Evolutionary conservation across 148 eudicot species (phyloP).

Genomic region (Nepenthes gracilis): DNA sequence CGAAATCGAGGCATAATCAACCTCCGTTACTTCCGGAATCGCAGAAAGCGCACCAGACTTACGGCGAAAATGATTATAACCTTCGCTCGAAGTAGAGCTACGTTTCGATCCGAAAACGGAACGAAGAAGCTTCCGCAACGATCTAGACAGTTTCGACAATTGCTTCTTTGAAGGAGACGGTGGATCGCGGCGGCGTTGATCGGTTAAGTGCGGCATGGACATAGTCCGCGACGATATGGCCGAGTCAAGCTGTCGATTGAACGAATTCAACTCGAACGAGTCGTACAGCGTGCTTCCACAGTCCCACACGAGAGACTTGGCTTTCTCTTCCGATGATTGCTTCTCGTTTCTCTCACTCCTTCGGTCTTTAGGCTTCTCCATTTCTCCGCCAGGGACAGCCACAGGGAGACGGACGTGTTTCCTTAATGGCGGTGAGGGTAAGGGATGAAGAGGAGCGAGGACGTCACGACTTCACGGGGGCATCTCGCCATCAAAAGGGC

Average conservation of each 20-base stretch:
- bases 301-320: slow-evolving; percentile 43
- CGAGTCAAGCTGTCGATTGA: slow-evolving; percentile 59
- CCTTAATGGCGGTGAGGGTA: neutral
- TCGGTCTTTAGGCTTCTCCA: slow-evolving; percentile 6
- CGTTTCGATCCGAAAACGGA: slow-evolving; percentile 40
- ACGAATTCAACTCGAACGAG: slow-evolving; percentile 65
- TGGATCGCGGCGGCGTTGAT: slow-evolving; percentile 9
- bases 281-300: slow-evolving; percentile 80
- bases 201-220: slow-evolving; percentile 82
- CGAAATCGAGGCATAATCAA: slow-evolving; percentile 10
- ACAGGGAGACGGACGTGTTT: neutral
- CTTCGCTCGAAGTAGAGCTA: too few relatives aligned
- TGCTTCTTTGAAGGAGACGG: slow-evolving; percentile 15
- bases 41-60: too few relatives aligned
- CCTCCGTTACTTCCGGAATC: too few relatives aligned
- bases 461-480: too few relatives aligned
- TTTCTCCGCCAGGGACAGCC: neutral
- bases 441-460: neutral
- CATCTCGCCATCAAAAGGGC: too few relatives aligned
- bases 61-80: too few relatives aligned
- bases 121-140: slow-evolving; percentile 47
- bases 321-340: slow-evolving; percentile 8
- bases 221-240: slow-evolving; percentile 56
- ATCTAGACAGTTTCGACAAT: slow-evolving; percentile 36
- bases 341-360: neutral